phyloP scores from a whole-genome alignment of 2,329 filamentous ascomycete genomes.

The Aspergillus piperis region DNA sequence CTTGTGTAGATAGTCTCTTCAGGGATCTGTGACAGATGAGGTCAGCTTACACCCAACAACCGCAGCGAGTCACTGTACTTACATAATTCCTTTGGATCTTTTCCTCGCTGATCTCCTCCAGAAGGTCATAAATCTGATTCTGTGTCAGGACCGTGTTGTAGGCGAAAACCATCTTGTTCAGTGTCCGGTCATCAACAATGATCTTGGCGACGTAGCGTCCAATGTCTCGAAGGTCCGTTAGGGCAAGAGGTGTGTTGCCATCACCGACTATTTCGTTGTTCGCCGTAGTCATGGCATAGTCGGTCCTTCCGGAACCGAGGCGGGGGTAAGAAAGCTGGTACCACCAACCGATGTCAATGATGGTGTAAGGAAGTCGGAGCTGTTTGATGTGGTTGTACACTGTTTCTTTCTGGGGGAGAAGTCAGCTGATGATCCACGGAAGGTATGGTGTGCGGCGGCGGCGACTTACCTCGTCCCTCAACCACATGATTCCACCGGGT shows the following conservation, averaged over 20 bases:
- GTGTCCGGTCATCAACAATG: slow-evolving; percentile 54
- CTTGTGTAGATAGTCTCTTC: slow-evolving; percentile 38
- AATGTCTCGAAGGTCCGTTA: slow-evolving; percentile 57
- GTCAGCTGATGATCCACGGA: slow-evolving; percentile 1
- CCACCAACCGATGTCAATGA: slow-evolving; percentile 63
- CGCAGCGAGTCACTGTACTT: slow-evolving; percentile 17
- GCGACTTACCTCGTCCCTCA: slow-evolving; percentile 42
- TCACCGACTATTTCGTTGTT: slow-evolving; percentile 47
- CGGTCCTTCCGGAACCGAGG: slow-evolving; percentile 50
- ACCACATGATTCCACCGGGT: slow-evolving; percentile 47
- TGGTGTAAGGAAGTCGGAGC: slow-evolving; percentile 55
- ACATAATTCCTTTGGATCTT: slow-evolving; percentile 46
- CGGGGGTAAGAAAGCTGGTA: slow-evolving; percentile 52
- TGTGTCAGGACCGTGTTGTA: slow-evolving; percentile 51
- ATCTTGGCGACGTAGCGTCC: slow-evolving; percentile 55
- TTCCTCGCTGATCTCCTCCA: slow-evolving; percentile 55
- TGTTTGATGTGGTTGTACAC: slow-evolving; percentile 53
- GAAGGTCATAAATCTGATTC: slow-evolving; percentile 49
- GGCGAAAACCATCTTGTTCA: slow-evolving; percentile 56
- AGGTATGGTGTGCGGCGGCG: not conserved
- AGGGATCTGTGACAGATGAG: slow-evolving; percentile 27
- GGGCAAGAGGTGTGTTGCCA: slow-evolving; percentile 46
- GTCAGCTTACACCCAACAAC: slow-evolving; percentile 16
- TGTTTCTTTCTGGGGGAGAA: slow-evolving; percentile 49
- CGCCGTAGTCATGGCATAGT: slow-evolving; percentile 44